A percentile compares a stretch with the other conserved stretches of the same genome.
Conservation (phyloP, 228 moss, liverwort and hornwort genomes). For the Sphagnum fallax region DNA sequence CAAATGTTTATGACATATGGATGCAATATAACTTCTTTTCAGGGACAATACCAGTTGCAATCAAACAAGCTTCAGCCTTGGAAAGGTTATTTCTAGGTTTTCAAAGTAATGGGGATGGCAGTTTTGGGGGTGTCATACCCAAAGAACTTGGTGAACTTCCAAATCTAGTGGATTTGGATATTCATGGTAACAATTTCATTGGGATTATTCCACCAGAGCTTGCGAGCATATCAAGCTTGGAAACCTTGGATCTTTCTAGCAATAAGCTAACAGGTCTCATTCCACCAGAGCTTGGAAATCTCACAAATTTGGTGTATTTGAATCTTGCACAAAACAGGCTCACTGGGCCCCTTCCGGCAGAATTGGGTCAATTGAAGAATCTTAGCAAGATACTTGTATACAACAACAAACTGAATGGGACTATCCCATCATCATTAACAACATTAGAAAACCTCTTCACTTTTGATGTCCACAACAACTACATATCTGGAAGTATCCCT, state of each 20-base stretch:
- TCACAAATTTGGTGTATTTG: background rate
- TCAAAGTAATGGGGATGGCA: background rate
- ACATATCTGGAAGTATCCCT: constrained; percentile 10
- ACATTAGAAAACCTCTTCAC: background rate
- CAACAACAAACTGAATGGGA: constrained; percentile 2
- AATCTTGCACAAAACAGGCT: background rate
- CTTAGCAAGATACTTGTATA: background rate
- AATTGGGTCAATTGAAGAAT: background rate
- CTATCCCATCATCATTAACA: constrained; percentile 5
- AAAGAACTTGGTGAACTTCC: constrained; percentile 4
- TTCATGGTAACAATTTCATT: constrained; percentile 1
- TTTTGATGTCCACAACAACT: constrained; percentile 4
- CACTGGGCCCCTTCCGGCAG: constrained; percentile 1
- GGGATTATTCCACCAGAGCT: constrained; percentile 13
- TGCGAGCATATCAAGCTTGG: background rate
- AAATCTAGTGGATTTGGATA: background rate
- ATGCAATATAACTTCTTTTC: constrained; percentile 6
- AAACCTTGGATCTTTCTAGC: background rate
- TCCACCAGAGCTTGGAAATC: constrained; percentile 5
- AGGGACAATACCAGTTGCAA: constrained; percentile 9
- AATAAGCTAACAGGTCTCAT: constrained; percentile 10
- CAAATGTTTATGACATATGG: background rate
- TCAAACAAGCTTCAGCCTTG: constrained; percentile 3
- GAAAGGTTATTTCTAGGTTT: background rate
- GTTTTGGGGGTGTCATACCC: constrained; percentile 15